Evolutionary conservation across 2,329 filamentous ascomycete species (phyloP).

Genomic region (Coniochaeta ligniaria): DNA sequence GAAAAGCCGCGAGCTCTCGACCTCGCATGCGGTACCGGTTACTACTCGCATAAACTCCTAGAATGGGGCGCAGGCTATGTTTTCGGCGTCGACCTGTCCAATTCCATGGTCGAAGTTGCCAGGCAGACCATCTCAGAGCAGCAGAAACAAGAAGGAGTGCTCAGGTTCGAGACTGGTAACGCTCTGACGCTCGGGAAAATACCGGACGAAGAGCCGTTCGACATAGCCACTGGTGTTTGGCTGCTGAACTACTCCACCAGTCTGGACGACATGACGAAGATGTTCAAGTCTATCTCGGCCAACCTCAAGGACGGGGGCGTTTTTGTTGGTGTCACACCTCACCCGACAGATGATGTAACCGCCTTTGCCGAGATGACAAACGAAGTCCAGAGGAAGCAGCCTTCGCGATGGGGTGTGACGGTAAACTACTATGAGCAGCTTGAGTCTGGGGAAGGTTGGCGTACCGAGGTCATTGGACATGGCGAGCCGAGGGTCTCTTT

Average conservation of each 20-base stretch:
- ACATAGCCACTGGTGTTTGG: slow-evolving; percentile 27
- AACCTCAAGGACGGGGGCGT: slow-evolving; percentile 23
- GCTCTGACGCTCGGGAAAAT: slow-evolving; percentile 17
- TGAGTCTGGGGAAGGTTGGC: slow-evolving; percentile 7
- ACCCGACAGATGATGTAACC: slow-evolving; percentile 6
- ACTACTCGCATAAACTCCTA: slow-evolving; percentile 23
- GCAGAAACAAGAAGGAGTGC: not conserved
- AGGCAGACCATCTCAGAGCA: slow-evolving; percentile 5
- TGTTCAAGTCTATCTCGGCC: slow-evolving; percentile 24
- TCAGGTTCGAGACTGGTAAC: slow-evolving; percentile 14
- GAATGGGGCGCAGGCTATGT: slow-evolving; percentile 25
- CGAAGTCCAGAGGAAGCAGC: not conserved
- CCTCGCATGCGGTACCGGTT: slow-evolving; percentile 28
- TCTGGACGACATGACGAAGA: slow-evolving; percentile 18
- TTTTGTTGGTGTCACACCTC: slow-evolving; percentile 21
- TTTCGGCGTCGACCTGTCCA: slow-evolving; percentile 26
- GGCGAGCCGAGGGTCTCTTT: slow-evolving; percentile 14
- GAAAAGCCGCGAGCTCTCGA: slow-evolving; percentile 20
- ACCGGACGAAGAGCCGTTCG: slow-evolving; percentile 18
- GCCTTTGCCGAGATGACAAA: slow-evolving; percentile 1
- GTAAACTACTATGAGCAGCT: slow-evolving; percentile 7
- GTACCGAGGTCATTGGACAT: slow-evolving; percentile 4
- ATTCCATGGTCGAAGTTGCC: slow-evolving; percentile 23
- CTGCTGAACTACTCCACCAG: slow-evolving; percentile 27
- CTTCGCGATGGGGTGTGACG: not conserved